These are phyloP conservation scores for Chrysoporthe deuterocubensis DNA, from an alignment of 2,329 filamentous ascomycete genomes.

Conservation along the genomic window DNA sequence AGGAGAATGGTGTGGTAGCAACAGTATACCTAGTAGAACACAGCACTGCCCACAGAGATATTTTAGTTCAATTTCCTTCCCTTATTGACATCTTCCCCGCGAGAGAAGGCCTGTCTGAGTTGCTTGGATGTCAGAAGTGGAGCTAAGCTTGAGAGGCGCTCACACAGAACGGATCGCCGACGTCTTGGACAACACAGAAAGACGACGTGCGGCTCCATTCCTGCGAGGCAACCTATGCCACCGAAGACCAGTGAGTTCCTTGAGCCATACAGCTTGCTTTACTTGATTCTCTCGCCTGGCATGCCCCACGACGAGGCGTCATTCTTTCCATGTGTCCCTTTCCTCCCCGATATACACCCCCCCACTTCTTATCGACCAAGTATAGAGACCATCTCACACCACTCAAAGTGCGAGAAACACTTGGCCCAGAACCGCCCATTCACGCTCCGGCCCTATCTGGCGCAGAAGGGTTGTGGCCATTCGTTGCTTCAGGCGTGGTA, in stretches of 20 bases:
- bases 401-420: constrained; percentile 31
- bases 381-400: constrained; percentile 20
- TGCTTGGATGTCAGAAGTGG: constrained; percentile 23
- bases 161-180: constrained; percentile 14
- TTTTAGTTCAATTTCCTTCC: constrained; percentile 17
- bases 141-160: constrained; percentile 15
- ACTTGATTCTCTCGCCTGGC: neutral
- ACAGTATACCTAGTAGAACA: constrained; percentile 30
- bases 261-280: constrained; percentile 14
- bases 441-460: constrained; percentile 40
- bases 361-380: constrained; percentile 16
- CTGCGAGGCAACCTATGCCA: constrained; percentile 9
- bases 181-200: constrained; percentile 15
- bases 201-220: constrained; percentile 11
- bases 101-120: constrained; percentile 19
- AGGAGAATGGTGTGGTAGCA: constrained; percentile 31
- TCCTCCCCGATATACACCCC: constrained; percentile 9
- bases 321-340: constrained; percentile 1
- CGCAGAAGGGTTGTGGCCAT: constrained; percentile 43
- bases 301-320: neutral
- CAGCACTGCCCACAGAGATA: constrained; percentile 28
- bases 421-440: constrained; percentile 40
- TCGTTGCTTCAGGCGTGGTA: constrained; percentile 41
- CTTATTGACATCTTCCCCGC: constrained; percentile 21
- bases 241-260: constrained; percentile 19